phyloP scores from a whole-genome alignment of 139 green algal genomes.

The Astrephomene gubernaculifera region DNA sequence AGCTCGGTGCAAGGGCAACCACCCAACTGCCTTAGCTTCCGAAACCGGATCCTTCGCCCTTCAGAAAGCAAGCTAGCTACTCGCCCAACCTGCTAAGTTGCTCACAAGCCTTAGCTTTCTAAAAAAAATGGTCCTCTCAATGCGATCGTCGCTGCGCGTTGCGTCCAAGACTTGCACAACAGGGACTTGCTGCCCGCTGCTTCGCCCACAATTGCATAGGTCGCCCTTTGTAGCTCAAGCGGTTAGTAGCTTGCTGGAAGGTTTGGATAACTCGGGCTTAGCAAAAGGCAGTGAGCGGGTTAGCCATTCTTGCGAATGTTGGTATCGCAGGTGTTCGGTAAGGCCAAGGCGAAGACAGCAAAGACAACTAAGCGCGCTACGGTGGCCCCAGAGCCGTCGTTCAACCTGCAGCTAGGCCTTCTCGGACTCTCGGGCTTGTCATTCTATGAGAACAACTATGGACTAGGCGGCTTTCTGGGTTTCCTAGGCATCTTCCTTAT shows the following conservation, averaged over 20 bases:
- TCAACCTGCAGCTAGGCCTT: slow-evolving; percentile 61
- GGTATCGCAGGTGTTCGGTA: background rate
- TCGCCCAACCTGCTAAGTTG: too few species aligned
- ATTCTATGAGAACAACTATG: slow-evolving; percentile 47
- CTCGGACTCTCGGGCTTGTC: slow-evolving; percentile 45
- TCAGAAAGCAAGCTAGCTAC: too few species aligned
- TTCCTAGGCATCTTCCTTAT: slow-evolving; percentile 82
- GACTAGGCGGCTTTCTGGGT: slow-evolving; percentile 55
- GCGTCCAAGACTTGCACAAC: background rate
- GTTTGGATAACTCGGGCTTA: too few species aligned
- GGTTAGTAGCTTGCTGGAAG: background rate
- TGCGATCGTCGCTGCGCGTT: background rate
- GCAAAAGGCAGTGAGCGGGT: too few species aligned
- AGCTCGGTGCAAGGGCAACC: too few species aligned
- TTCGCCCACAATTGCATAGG: slow-evolving; percentile 11
- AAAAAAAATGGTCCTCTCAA: slow-evolving; percentile 14
- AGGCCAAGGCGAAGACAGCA: background rate
- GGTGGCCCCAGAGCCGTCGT: slow-evolving; percentile 52
- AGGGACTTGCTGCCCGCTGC: background rate
- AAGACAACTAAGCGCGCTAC: slow-evolving; percentile 39
- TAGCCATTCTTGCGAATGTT: too few species aligned
- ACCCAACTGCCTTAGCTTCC: too few species aligned
- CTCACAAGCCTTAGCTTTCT: too few species aligned
- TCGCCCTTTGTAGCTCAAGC: background rate
- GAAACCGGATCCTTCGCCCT: too few species aligned